These are phyloP conservation scores for Sporobolomyces roseus DNA, from an alignment of 768 basidiomycete genomes.

Conservation along the genomic window DNA sequence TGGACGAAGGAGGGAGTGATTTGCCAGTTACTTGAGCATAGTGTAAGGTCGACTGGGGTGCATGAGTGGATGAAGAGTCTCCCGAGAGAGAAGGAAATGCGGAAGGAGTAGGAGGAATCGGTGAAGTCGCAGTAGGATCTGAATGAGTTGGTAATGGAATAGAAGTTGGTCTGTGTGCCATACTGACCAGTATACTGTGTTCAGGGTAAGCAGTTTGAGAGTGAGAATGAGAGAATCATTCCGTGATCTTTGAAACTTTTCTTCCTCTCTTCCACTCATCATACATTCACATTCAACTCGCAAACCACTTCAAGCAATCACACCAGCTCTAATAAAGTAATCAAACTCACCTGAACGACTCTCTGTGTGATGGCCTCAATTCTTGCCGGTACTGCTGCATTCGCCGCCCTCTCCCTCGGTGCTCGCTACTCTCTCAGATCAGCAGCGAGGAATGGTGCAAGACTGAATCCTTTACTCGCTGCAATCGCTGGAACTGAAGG, in stretches of 20 bases:
- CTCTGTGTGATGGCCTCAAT: conserved; percentile 64
- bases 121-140: background rate
- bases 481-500: conserved; percentile 38
- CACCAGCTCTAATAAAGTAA: no score
- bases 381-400: conserved; percentile 65
- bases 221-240: no score
- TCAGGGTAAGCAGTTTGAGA: no score
- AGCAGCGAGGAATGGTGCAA: conserved; percentile 40
- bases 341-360: no score
- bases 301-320: no score
- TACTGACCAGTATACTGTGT: background rate
- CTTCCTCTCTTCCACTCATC: no score
- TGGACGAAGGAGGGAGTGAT: conserved; percentile 15
- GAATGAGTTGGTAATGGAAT: conserved; percentile 2
- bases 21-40: conserved; percentile 51
- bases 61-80: background rate
- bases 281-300: no score
- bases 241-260: no score
- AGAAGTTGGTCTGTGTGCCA: background rate
- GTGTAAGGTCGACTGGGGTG: conserved; percentile 56
- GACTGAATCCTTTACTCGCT: conserved; percentile 35
- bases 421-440: conserved; percentile 65
- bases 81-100: conserved; percentile 28
- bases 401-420: conserved; percentile 68
- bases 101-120: conserved; percentile 29